Conservation (phyloP, 148 eudicot species). For the Fallopia convolvulus region DNA sequence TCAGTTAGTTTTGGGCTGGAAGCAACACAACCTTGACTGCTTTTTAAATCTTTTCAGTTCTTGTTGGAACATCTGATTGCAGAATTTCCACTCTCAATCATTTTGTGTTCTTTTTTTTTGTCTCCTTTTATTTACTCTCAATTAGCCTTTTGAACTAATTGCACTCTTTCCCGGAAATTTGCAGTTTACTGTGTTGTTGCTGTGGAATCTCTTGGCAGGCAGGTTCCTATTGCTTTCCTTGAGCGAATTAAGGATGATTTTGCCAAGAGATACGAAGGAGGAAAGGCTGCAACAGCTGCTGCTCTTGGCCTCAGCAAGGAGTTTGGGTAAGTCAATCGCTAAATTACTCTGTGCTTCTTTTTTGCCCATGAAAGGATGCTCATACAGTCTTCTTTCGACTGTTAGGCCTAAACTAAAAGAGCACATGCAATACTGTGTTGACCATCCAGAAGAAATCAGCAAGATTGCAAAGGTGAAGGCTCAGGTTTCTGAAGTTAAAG, state of each 20-base stretch:
- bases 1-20: neutral
- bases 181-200: slow-evolving; percentile 16
- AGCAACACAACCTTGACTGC: slow-evolving; percentile 5
- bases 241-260: slow-evolving; percentile 14
- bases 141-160: neutral
- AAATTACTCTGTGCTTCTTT: neutral
- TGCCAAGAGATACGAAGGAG: slow-evolving; percentile 12
- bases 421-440: slow-evolving; percentile 14
- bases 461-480: slow-evolving; percentile 16
- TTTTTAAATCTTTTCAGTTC: neutral
- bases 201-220: slow-evolving; percentile 12
- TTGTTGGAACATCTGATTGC: slow-evolving; percentile 6
- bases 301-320: slow-evolving; percentile 10
- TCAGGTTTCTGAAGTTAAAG: slow-evolving; percentile 15
- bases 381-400: neutral
- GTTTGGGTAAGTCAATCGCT: slow-evolving; percentile 9
- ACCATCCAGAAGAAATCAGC: slow-evolving; percentile 15
- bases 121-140: neutral
- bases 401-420: slow-evolving; percentile 11
- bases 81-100: neutral
- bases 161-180: neutral
- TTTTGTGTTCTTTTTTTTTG: neutral
- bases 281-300: slow-evolving; percentile 11
- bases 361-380: neutral
- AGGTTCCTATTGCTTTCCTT: slow-evolving; percentile 12